A percentile compares a stretch with the other conserved stretches of the same genome.
phyloP scores from a whole-genome alignment of 768 basidiomycete genomes.

The Exsudoporus frostii region DNA sequence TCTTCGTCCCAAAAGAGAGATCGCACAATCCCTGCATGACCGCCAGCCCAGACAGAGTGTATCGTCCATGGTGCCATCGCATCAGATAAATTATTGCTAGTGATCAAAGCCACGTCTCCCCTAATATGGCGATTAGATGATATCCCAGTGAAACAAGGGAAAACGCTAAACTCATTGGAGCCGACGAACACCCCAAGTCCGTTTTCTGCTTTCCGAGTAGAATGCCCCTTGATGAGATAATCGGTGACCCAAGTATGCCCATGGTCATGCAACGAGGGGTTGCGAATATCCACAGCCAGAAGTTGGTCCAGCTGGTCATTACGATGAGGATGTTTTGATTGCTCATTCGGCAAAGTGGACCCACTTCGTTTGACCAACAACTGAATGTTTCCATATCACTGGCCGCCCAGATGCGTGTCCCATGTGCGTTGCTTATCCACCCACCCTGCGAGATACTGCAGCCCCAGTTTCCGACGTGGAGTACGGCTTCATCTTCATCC shows the following conservation, averaged over 20 bases:
- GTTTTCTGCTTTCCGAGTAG: slow-evolving; percentile 14
- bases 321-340: neutral
- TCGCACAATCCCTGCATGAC: slow-evolving; percentile 57
- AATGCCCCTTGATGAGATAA: slow-evolving; percentile 60
- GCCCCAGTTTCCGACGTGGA: slow-evolving; percentile 84
- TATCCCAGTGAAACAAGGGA: neutral
- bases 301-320: slow-evolving; percentile 53
- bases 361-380: slow-evolving; percentile 73
- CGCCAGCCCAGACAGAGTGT: slow-evolving; percentile 49
- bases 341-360: slow-evolving; percentile 2
- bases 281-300: slow-evolving; percentile 59
- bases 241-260: slow-evolving; percentile 73
- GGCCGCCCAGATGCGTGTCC: slow-evolving; percentile 66
- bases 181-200: slow-evolving; percentile 59
- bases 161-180: slow-evolving; percentile 60
- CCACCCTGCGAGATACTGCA: slow-evolving; percentile 77
- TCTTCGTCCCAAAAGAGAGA: slow-evolving; percentile 55
- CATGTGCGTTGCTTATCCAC: slow-evolving; percentile 45
- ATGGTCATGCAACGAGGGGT: slow-evolving; percentile 55
- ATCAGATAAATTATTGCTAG: slow-evolving; percentile 39
- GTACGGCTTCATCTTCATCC: slow-evolving; percentile 85
- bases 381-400: slow-evolving; percentile 97
- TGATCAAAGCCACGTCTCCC: slow-evolving; percentile 57
- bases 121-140: slow-evolving; percentile 29
- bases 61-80: slow-evolving; percentile 46